A percentile compares a stretch with the other conserved stretches of the same genome.
These are phyloP conservation scores for Phytophthora podocarpi DNA, from an alignment of 352 stramenopile genomes.

Conservation along the genomic window DNA sequence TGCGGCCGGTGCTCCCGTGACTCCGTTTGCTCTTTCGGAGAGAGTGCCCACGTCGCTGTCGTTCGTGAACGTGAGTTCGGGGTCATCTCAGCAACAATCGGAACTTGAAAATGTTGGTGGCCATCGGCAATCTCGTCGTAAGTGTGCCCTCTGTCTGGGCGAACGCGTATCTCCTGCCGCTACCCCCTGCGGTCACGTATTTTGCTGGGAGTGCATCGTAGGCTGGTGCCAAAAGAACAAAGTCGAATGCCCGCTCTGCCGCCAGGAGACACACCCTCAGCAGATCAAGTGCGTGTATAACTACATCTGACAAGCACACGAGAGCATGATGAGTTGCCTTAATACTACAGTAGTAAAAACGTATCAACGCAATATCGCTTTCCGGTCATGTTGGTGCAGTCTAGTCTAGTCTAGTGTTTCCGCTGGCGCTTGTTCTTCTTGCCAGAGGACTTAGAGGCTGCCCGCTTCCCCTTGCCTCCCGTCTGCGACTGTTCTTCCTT, in stretches of 20 bases:
- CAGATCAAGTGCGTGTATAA: slow-evolving; percentile 93
- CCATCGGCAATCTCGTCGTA: slow-evolving; percentile 43
- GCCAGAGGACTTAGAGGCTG: slow-evolving; percentile 28
- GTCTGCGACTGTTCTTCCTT: slow-evolving; percentile 44
- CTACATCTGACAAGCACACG: slow-evolving; percentile 61
- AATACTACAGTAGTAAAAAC: slow-evolving; percentile 27
- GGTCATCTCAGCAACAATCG: not conserved
- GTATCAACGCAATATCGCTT: slow-evolving; percentile 38
- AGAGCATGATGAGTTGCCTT: not conserved
- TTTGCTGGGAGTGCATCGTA: slow-evolving; percentile 94
- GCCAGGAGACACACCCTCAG: slow-evolving; percentile 86
- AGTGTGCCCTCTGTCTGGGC: slow-evolving; percentile 89
- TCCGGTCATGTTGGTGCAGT: not conserved
- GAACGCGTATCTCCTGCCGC: slow-evolving; percentile 73
- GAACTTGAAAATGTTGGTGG: not conserved
- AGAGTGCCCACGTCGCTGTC: slow-evolving; percentile 46
- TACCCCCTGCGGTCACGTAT: slow-evolving; percentile 91
- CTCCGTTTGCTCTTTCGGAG: slow-evolving; percentile 38
- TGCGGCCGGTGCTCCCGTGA: slow-evolving; percentile 7
- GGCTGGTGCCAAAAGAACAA: slow-evolving; percentile 93
- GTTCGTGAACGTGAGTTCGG: not conserved
- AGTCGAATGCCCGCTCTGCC: slow-evolving; percentile 89
- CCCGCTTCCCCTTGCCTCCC: slow-evolving; percentile 35
- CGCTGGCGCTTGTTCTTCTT: slow-evolving; percentile 65
- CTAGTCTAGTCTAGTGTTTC: slow-evolving; percentile 52